Evolutionary conservation across 345 rosid genomes (phyloP), one percentile per base, ranked within the genome.

Genomic region (Citrus maxima): DNA sequence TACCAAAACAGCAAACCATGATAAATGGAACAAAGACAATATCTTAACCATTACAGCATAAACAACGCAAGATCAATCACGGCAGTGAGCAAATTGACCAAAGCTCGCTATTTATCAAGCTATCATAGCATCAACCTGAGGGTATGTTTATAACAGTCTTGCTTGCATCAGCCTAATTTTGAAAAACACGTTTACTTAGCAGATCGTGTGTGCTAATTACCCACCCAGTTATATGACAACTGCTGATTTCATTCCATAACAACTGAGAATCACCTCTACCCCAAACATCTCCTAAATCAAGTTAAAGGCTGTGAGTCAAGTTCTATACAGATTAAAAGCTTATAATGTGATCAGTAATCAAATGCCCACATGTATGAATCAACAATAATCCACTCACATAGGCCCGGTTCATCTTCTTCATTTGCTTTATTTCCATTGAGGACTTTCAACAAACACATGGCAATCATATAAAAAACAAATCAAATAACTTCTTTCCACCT

Each of bases 391-490:
- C 30, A 63, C 30, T 75, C 60, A 28, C 46, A 7, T 1, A 3
- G 10, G 21, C 27, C 13, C 6, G 28, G 34, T 25, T 18, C 25
- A 74, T 25, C 25, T 61, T 74, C n/a, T 34, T 40, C 56, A 14
- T 59, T 24, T 7, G 38, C 5, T 74, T 25, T 24, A 32, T 10
- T 30, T 7, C 16, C 67, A 16, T 59, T 59, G 24, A 59, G 30
- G 28, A 74, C 69, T 63, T 75, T 75, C 40, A 59, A 75, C 78
- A 64, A 75, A 63, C 49, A 75, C 1, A 54, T 75, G 58, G 46
- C 25, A 12, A 13, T 40, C 38, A 22, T 63, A 28, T 13, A 1
- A 46, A 30, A 30, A 63, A 28, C 13, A 42, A 42, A 13, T n/a
- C 6, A 13, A 27, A 10, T 4, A 3, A 19, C 1, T 14, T 18